Conservation (phyloP, 2,329 filamentous ascomycete genomes). For the Fusarium nematophilum region DNA sequence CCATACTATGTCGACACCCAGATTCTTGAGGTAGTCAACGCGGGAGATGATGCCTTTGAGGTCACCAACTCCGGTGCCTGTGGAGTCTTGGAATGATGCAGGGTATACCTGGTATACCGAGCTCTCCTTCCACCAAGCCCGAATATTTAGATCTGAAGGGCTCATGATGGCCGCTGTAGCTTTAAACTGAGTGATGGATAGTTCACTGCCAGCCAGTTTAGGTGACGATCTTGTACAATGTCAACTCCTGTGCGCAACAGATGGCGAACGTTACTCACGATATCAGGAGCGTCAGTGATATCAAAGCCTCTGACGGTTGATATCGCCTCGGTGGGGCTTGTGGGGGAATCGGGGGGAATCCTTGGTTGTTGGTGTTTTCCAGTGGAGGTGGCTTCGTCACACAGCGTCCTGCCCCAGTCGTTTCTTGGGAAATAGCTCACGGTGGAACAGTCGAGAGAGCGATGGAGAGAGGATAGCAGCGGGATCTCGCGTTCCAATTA, state of each 20-base stretch:
- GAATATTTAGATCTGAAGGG: constrained; percentile 37
- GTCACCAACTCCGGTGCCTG: constrained; percentile 66
- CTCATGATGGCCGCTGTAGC: constrained; percentile 36
- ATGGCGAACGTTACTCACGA: neutral
- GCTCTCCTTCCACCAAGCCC: constrained; percentile 69
- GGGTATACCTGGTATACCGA: constrained; percentile 72
- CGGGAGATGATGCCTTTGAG: constrained; percentile 68
- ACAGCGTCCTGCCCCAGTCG: constrained; percentile 3
- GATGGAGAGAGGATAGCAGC: constrained; percentile 7
- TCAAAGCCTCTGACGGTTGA: constrained; percentile 11
- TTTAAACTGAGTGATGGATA: neutral
- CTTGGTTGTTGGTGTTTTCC: constrained; percentile 1
- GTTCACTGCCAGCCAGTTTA: too few species aligned
- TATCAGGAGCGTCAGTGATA: constrained; percentile 1
- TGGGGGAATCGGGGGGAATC: constrained; percentile 11
- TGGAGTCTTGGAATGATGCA: constrained; percentile 70
- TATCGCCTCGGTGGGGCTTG: constrained; percentile 22
- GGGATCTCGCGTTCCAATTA: constrained; percentile 27
- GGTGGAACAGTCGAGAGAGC: neutral
- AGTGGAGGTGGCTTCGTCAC: constrained; percentile 22
- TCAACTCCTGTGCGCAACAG: constrained; percentile 24
- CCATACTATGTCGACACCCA: constrained; percentile 71
- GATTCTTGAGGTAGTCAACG: constrained; percentile 64
- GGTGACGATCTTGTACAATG: constrained; percentile 1
- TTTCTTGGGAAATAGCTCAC: constrained; percentile 6